Evolutionary conservation across 2,329 filamentous ascomycete species (phyloP).

Genomic region (Fusarium heterosporum): DNA sequence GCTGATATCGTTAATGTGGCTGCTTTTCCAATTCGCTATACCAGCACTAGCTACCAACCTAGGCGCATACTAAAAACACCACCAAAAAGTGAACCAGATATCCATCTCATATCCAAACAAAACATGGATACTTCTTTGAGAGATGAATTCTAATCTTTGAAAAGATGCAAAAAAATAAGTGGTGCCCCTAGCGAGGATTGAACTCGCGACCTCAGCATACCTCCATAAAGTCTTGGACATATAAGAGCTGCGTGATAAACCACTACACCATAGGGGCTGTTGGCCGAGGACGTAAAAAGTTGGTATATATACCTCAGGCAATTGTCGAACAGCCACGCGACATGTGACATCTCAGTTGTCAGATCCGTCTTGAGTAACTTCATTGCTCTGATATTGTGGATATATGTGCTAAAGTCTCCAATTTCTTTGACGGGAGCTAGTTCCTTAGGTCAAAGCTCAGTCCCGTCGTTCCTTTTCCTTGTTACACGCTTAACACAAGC

Average conservation of each 20-base stretch:
- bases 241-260: conserved; percentile 41
- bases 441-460: neutral
- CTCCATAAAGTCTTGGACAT: conserved; percentile 34
- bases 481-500: neutral
- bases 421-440: neutral
- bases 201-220: conserved; percentile 41
- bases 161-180: neutral
- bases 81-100: neutral
- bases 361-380: neutral
- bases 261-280: conserved; percentile 39
- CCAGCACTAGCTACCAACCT: neutral
- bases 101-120: neutral
- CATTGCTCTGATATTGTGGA: neutral
- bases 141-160: neutral
- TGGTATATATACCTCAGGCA: neutral
- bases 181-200: conserved; percentile 39
- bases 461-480: neutral
- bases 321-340: accelerated
- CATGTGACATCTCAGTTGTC: too few species aligned
- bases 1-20: neutral
- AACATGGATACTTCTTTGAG: neutral
- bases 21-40: neutral
- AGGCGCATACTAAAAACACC: neutral
- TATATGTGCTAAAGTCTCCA: neutral
- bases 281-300: neutral